phyloP scores from a whole-genome alignment of 176 grass and related monocot species.

The Triticum timopheevii region DNA sequence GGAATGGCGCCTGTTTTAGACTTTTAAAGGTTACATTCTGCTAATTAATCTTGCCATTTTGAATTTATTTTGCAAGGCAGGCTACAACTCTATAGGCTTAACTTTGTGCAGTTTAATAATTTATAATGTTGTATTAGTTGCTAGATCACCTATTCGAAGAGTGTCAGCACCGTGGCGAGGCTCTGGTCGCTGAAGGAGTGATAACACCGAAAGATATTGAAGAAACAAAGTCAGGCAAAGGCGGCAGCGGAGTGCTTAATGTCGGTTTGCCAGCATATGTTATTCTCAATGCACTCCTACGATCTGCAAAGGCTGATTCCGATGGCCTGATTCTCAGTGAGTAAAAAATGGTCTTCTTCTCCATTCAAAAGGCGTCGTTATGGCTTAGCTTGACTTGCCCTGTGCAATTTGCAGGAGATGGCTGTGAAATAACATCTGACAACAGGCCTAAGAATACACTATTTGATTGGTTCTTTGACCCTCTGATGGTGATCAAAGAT shows the following conservation, averaged over 20 bases:
- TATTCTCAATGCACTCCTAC: constrained; percentile 71
- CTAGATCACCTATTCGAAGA: constrained; percentile 76
- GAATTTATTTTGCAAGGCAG: background rate
- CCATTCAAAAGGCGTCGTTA: background rate
- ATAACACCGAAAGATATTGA: constrained; percentile 78
- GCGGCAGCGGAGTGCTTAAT: constrained; percentile 52
- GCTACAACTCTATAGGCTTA: background rate
- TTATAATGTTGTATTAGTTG: constrained; percentile 59
- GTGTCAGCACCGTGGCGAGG: constrained; percentile 67
- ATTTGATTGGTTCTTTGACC: constrained; percentile 95
- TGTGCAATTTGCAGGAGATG: constrained; percentile 60
- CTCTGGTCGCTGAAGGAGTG: constrained; percentile 68
- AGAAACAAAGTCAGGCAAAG: constrained; percentile 70
- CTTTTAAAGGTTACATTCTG: background rate
- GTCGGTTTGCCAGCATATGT: constrained; percentile 85
- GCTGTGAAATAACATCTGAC: constrained; percentile 67
- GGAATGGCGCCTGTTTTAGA: background rate
- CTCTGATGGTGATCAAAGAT: constrained; percentile 88
- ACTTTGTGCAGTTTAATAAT: constrained; percentile 2
- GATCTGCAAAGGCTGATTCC: constrained; percentile 60
- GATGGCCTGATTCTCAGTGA: constrained; percentile 79
- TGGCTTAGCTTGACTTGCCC: constrained; percentile 10
- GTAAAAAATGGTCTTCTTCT: constrained; percentile 30
- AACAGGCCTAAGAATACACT: constrained; percentile 71
- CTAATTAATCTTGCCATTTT: too few species aligned